Evolutionary conservation across 2,329 filamentous ascomycete genomes (phyloP), one percentile per base, ranked within the genome.

Genomic region (Penicillium sp.): DNA sequence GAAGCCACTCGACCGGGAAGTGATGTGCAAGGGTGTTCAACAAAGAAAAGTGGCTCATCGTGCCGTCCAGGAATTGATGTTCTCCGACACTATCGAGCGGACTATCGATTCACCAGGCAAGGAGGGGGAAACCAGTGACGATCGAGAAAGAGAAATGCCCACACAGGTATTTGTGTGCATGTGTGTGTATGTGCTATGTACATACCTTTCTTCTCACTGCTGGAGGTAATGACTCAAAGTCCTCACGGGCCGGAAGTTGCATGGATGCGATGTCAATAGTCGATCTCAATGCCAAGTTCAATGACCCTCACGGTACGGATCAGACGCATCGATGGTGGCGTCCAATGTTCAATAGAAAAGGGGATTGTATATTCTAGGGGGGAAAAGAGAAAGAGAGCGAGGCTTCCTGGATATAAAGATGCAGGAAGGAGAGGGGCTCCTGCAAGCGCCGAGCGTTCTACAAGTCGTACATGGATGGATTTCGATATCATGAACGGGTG

Each of bases 141-240:
- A 51, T 48, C 26, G 38, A 29, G 24, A 29, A 51, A 43, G 39
- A 33, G n/a, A 26, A 58, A 50, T 45, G 47, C 24, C 7, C 24
- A 26, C 7, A 26, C 24, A 26, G 24, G 24, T 26, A 4, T 26
- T 1, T 26, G 24, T 26, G 24, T 26, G 24, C 7, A 7, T 26
- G 24, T 26, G 24, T 26, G 24, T 26, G 24, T 4, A 6, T 24
- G 24, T 26, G 5, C 7, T 5, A 26, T 26, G 15, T 23, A 74
- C 80, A 75, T 71, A 84, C 81, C 74, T 84, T 84, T 69, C 81
- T 75, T 63, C 79, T 75, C 48, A 84, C 75, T 15, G 80, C 79
- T 23, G 78, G 78, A 18, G 81, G 81, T 10, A 84, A 70, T 38
- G 76, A 75, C 58, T 82, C 78, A 53, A 81, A 82, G 46, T 76